phyloP scores from a whole-genome alignment of 768 basidiomycete genomes.

The Mycena galericulata region DNA sequence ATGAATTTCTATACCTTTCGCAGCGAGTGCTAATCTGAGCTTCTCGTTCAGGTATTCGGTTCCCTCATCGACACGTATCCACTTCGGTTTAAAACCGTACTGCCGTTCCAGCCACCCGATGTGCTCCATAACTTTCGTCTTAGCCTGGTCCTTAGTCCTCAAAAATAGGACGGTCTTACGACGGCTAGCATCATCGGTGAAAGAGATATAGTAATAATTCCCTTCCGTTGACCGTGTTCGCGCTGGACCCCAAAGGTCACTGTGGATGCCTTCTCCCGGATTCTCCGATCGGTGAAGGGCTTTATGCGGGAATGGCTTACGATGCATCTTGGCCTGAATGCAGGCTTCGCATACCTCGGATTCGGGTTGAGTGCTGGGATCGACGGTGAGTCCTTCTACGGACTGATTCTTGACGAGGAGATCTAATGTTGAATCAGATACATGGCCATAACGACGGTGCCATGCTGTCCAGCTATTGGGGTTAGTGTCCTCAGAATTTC shows the following conservation, averaged over 20 bases:
- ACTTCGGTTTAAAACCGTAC: slow-evolving; percentile 14
- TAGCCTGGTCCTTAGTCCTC: slow-evolving; percentile 33
- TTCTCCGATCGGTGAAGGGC: neutral
- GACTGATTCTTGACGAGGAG: slow-evolving; percentile 5
- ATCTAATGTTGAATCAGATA: slow-evolving; percentile 6
- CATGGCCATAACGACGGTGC: slow-evolving; percentile 21
- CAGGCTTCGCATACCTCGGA: slow-evolving; percentile 7
- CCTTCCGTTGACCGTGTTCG: slow-evolving; percentile 1
- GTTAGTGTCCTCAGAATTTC: neutral
- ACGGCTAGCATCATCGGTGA: slow-evolving; percentile 28
- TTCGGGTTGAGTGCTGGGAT: neutral
- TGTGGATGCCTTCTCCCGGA: slow-evolving; percentile 12
- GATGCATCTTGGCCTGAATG: slow-evolving; percentile 14
- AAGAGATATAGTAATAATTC: slow-evolving; percentile 6
- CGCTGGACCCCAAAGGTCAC: slow-evolving; percentile 17
- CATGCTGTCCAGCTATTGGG: slow-evolving; percentile 12
- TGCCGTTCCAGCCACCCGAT: slow-evolving; percentile 29
- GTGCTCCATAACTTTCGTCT: slow-evolving; percentile 33
- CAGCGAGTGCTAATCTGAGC: slow-evolving; percentile 35
- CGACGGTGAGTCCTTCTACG: slow-evolving; percentile 20
- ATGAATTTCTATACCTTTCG: slow-evolving; percentile 45
- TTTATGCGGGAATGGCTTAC: slow-evolving; percentile 9
- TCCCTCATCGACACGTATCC: slow-evolving; percentile 44
- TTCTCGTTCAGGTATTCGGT: slow-evolving; percentile 43
- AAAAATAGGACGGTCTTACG: slow-evolving; percentile 34